These are phyloP conservation scores for Spencermartinsiella europaea DNA, from an alignment of 805 yeast genomes.

Conservation along the genomic window DNA sequence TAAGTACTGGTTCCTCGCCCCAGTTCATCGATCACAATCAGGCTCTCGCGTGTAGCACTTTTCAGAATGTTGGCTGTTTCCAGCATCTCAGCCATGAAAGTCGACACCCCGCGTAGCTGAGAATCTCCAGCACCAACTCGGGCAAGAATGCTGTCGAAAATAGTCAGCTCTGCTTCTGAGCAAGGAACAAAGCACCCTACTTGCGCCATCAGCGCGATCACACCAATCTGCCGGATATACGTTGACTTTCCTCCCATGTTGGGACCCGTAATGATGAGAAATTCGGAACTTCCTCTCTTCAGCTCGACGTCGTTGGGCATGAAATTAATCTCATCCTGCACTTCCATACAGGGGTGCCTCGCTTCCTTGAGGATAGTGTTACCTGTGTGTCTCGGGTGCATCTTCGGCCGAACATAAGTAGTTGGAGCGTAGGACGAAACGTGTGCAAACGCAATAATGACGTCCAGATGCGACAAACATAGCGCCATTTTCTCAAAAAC, in stretches of 20 bases:
- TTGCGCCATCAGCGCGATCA: conserved; percentile 80
- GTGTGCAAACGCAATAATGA: conserved; percentile 78
- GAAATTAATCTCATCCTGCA: conserved; percentile 83
- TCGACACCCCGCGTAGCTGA: conserved; percentile 92
- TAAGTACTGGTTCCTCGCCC: conserved; percentile 94
- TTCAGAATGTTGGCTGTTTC: conserved; percentile 86
- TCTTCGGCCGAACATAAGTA: conserved; percentile 70
- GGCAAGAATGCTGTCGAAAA: conserved; percentile 88
- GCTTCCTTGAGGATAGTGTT: conserved; percentile 59
- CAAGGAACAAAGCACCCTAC: conserved; percentile 88
- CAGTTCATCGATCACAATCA: conserved; percentile 87
- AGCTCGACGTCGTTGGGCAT: conserved; percentile 85
- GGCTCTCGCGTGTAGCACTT: conserved; percentile 70
- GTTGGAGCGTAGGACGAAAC: conserved; percentile 76
- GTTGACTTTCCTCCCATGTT: conserved; percentile 98
- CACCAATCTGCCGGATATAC: conserved; percentile 84
- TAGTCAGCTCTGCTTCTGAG: conserved; percentile 65
- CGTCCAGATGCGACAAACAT: conserved; percentile 72
- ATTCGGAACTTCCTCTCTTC: conserved; percentile 53
- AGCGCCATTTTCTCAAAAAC: conserved; percentile 65
- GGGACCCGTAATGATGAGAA: conserved; percentile 88
- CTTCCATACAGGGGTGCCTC: conserved; percentile 92
- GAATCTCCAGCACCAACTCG: conserved; percentile 99
- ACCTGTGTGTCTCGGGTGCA: conserved; percentile 48
- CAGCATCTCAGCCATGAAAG: conserved; percentile 94